Base-by-base conservation (phyloP, 768 basidiomycete genomes). In the Cystobasidium ongulense region DNA sequence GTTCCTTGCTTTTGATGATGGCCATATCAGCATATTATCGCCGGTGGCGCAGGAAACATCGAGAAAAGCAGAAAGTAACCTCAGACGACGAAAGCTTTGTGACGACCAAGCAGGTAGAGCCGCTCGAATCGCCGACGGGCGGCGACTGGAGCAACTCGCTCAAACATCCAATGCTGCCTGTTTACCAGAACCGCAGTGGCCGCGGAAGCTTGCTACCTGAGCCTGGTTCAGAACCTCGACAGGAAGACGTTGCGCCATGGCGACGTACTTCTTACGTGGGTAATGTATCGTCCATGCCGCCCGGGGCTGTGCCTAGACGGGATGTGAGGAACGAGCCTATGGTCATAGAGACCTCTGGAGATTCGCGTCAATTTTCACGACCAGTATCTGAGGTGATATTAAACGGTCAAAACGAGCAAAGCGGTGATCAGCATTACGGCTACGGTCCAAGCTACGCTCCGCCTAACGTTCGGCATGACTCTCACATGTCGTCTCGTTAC, bases 11-110 rank as follows among this genome's bases (percentile, higher is more conserved):
- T 2, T 53, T 71, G 2, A 8, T 71, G 8, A 71, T 71, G 68
- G 68, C 68, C 25, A 8, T 54, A n/a, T 54, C 68, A 36, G 68
- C 68, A 5, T 71, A 71, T 38, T 71, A 59, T 27, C 50, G 68
- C 3, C 53, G 68, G 15, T 71, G 68, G 68, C 29, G 54, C 18
- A 46, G 68, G 17, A 71, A 59, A 29, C 52, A 29, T 13, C 13
- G 38, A 36, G 36, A 27, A 35, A 5, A 29, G 38, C 13, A 33
- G 25, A 35, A 8, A 17, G 50, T 2, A 7, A 29, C 36, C 4
- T 10, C 23, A 21, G 50, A 54, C 33, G 68, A 53, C 27, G 68
- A 71, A 8, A 46, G 43, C 15, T 71, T 71, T 21, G 46, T 50
- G 46, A 50, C 46, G 4, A 50, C 46, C 8, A 50, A 50, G n/a